Percentiles rank a stretch among this genome's conserved stretches.
Evolutionary conservation across 208 protist genomes (phyloP).

Genomic region (Trypanosoma cruzi): DNA sequence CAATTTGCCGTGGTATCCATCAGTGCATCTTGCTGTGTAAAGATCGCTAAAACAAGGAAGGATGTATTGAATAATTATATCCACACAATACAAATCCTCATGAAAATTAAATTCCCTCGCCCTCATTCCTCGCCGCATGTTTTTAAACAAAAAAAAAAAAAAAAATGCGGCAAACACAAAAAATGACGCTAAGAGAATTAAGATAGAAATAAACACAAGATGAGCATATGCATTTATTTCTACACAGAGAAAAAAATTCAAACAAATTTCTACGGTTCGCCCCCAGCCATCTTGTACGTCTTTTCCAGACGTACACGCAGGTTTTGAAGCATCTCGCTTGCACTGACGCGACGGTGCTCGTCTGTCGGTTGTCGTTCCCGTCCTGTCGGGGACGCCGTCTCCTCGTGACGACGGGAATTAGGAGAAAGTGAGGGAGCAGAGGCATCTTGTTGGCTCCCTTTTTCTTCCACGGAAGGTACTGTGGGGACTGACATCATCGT

Average conservation of each 20-base stretch:
- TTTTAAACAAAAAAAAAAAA: background rate
- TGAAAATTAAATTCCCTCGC: background rate
- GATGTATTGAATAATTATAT: background rate
- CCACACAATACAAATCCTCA: background rate
- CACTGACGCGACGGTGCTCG: background rate
- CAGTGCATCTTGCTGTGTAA: background rate
- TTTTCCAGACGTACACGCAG: constrained; percentile 22
- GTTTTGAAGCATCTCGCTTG: constrained; percentile 15
- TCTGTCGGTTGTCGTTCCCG: background rate
- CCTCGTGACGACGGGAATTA: background rate
- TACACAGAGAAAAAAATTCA: background rate
- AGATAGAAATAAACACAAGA: background rate
- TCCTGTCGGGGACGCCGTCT: background rate
- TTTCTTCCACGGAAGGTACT: constrained; percentile 1
- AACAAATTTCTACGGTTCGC: background rate
- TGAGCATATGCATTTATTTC: background rate
- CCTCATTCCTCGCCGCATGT: background rate
- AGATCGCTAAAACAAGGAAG: background rate
- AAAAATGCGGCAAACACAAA: background rate
- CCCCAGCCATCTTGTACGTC: constrained; percentile 11
- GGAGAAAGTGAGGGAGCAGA: background rate
- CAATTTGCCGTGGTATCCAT: background rate
- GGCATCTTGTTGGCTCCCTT: background rate
- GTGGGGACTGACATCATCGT: background rate
- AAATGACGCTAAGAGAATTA: background rate